phyloP scores from a whole-genome alignment of 2,329 filamentous ascomycete species.

The Sporothrix curviconia region DNA sequence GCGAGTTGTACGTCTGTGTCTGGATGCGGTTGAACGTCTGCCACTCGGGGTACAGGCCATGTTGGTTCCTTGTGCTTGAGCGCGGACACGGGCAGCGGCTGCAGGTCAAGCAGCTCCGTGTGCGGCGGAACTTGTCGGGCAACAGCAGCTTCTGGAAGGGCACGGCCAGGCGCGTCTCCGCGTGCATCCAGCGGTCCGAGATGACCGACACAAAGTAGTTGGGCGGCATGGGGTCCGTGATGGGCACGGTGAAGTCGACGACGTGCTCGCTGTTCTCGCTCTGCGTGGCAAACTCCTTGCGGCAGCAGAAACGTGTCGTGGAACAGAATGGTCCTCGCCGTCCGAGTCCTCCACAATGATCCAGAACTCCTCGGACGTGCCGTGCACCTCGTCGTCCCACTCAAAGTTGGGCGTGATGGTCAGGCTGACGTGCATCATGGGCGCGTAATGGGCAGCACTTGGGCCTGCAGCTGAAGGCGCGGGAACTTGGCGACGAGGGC shows the following conservation, averaged over 20 bases:
- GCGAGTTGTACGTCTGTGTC: conserved; percentile 90
- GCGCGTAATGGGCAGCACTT: conserved; percentile 89
- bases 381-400: conserved; percentile 89
- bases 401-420: conserved; percentile 91
- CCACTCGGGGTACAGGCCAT: conserved; percentile 77
- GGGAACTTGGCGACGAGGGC: conserved; percentile 87
- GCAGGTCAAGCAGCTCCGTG: conserved; percentile 84
- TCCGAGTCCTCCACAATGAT: conserved; percentile 96
- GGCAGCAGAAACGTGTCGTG: conserved; percentile 89
- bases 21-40: conserved; percentile 94
- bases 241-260: conserved; percentile 92
- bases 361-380: conserved; percentile 88
- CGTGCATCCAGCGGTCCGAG: conserved; percentile 97
- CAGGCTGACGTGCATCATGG: conserved; percentile 85
- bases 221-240: conserved; percentile 95
- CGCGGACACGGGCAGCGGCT: conserved; percentile 79
- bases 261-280: conserved; percentile 87
- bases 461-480: conserved; percentile 82
- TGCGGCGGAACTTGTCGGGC: conserved; percentile 91
- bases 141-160: conserved; percentile 93
- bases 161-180: conserved; percentile 85
- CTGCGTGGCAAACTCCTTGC: conserved; percentile 72
- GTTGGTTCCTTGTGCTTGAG: conserved; percentile 81
- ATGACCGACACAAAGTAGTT: conserved; percentile 97
- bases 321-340: conserved; percentile 89